phyloP scores from a whole-genome alignment of 2,329 filamentous ascomycete genomes.

The Hymenoscyphus fructigenus region DNA sequence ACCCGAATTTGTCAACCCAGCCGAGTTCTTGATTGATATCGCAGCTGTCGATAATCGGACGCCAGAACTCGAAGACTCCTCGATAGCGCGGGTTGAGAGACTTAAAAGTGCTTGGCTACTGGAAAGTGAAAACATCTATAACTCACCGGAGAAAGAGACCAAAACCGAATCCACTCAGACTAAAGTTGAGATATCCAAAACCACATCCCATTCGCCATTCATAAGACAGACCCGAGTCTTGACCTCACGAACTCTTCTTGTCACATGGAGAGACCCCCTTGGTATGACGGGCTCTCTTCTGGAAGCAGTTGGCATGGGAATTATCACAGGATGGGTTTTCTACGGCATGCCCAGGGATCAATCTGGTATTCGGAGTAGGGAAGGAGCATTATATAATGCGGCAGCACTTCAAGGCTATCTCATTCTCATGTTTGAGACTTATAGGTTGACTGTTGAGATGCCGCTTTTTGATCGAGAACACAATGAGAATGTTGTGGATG shows the following conservation, averaged over 20 bases:
- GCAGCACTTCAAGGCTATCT: slow-evolving; percentile 74
- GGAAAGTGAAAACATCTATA: slow-evolving; percentile 28
- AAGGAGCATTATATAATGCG: slow-evolving; percentile 72
- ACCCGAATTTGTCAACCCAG: slow-evolving; percentile 73
- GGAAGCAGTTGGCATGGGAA: slow-evolving; percentile 68
- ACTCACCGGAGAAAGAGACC: slow-evolving; percentile 17
- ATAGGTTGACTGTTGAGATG: slow-evolving; percentile 72
- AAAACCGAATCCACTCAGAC: neutral
- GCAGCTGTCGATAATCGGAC: slow-evolving; percentile 73
- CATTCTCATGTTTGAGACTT: slow-evolving; percentile 73
- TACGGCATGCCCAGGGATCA: slow-evolving; percentile 63
- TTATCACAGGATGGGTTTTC: slow-evolving; percentile 74
- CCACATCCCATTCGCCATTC: slow-evolving; percentile 50
- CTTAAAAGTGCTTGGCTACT: slow-evolving; percentile 62
- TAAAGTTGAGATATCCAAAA: slow-evolving; percentile 3
- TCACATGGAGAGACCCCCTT: slow-evolving; percentile 74
- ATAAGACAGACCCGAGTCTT: slow-evolving; percentile 63
- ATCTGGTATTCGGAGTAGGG: slow-evolving; percentile 69
- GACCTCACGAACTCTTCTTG: slow-evolving; percentile 66
- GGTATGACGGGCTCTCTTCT: slow-evolving; percentile 69
- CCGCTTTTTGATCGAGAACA: slow-evolving; percentile 74
- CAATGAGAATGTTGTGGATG: slow-evolving; percentile 69
- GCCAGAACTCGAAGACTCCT: slow-evolving; percentile 61
- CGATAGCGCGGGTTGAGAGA: slow-evolving; percentile 56
- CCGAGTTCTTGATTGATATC: slow-evolving; percentile 73